Evolutionary conservation across 139 green algal species (phyloP).

Genomic region (Bryopsis sp.): DNA sequence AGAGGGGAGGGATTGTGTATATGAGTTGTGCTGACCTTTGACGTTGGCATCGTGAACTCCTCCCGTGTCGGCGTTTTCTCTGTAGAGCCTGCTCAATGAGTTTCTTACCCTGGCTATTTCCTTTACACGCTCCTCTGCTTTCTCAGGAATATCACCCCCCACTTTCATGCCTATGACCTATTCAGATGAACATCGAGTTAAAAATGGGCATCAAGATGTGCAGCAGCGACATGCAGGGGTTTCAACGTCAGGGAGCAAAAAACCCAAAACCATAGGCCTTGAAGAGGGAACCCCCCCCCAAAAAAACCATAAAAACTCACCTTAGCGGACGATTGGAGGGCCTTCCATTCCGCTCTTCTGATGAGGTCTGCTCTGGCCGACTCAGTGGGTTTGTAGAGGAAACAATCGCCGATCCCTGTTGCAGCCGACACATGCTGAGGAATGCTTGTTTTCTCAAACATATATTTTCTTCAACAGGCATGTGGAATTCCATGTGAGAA

Average conservation of each 20-base stretch:
- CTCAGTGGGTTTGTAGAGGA: conserved; percentile 58
- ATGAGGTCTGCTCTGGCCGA: conserved; percentile 38
- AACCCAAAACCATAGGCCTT: too few species aligned
- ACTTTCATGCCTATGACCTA: conserved; percentile 12
- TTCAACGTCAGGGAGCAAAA: too few species aligned
- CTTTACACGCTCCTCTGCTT: background rate
- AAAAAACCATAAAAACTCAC: conserved; percentile 19
- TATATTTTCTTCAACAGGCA: too few species aligned
- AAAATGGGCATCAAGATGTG: too few species aligned
- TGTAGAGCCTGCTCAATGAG: conserved; percentile 47
- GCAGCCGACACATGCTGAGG: too few species aligned
- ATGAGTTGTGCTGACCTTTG: conserved; percentile 20
- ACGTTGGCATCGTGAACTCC: conserved; percentile 41
- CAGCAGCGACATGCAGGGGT: too few species aligned
- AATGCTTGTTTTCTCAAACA: too few species aligned
- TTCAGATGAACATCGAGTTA: too few species aligned
- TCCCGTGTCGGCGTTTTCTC: conserved; percentile 45
- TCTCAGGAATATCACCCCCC: background rate
- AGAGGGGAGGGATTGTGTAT: too few species aligned
- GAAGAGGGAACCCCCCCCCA: background rate
- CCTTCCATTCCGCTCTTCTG: conserved; percentile 41
- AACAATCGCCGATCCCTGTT: conserved; percentile 75
- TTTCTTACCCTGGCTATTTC: conserved; percentile 21
- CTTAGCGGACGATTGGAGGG: conserved; percentile 43
- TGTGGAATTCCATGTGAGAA: too few species aligned